Conservation (phyloP, 768 basidiomycete genomes). For the Mycena metata region DNA sequence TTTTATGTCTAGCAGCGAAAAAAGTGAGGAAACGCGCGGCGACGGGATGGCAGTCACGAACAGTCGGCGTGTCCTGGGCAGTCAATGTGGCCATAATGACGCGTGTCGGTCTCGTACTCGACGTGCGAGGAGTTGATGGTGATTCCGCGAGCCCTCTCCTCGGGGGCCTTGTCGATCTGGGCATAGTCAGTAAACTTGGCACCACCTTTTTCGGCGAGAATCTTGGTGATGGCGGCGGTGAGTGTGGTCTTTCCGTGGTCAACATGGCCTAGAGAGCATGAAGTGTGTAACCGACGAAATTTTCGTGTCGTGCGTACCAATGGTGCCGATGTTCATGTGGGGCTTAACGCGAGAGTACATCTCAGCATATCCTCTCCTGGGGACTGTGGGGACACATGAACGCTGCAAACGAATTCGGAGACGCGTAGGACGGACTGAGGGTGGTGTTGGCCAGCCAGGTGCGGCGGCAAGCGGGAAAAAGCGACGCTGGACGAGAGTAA, state of each 20-base stretch:
- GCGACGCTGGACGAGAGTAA: constrained; percentile 45
- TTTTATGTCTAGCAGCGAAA: constrained; percentile 76
- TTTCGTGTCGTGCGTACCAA: constrained; percentile 65
- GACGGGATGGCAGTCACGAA: constrained; percentile 52
- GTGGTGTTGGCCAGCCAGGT: constrained; percentile 36
- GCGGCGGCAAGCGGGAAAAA: constrained; percentile 56
- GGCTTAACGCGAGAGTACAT: constrained; percentile 83
- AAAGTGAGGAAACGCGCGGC: constrained; percentile 29
- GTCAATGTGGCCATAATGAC: constrained; percentile 99
- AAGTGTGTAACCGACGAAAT: constrained; percentile 13
- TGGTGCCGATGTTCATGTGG: constrained; percentile 97
- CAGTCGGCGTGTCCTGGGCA: constrained; percentile 98
- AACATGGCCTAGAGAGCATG: constrained; percentile 77
- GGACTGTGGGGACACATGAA: constrained; percentile 49
- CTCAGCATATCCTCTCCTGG: constrained; percentile 83
- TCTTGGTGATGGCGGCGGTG: constrained; percentile 96
- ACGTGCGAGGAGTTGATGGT: constrained; percentile 99
- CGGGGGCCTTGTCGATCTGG: constrained; percentile 99
- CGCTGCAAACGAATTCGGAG: constrained; percentile 6
- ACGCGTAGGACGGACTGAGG: constrained; percentile 33
- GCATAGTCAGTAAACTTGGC: constrained; percentile 95
- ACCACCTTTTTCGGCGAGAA: constrained; percentile 82
- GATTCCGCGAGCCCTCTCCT: constrained; percentile 99
- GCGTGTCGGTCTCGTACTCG: constrained; percentile 91
- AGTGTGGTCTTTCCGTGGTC: constrained; percentile 99